These are phyloP conservation scores for Ogataea trehaloabstinens DNA, from an alignment of 805 yeast genomes.

Conservation along the genomic window DNA sequence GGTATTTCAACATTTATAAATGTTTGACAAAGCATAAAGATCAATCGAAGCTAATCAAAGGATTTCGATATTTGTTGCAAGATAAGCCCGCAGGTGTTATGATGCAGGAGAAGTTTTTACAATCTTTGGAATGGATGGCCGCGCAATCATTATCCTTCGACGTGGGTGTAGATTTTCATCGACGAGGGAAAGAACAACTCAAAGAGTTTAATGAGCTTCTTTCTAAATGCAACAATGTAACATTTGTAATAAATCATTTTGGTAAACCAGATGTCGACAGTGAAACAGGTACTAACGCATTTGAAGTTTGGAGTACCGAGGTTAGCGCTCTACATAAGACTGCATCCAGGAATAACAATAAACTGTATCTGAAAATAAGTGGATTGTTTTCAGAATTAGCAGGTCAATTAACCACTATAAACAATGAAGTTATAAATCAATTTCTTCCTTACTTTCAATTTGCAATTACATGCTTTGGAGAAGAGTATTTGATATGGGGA, in stretches of 20 bases:
- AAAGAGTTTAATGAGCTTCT: constrained; percentile 35
- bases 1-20: constrained; percentile 16
- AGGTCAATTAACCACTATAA: not conserved
- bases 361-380: constrained; percentile 10
- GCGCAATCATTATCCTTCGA: constrained; percentile 35
- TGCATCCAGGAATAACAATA: constrained; percentile 3
- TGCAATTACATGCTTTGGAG: constrained; percentile 47
- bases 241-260: constrained; percentile 40
- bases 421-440: constrained; percentile 12
- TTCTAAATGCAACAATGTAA: constrained; percentile 26
- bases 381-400: constrained; percentile 14
- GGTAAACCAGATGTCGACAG: constrained; percentile 37
- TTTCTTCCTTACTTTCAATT: constrained; percentile 35
- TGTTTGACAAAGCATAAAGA: constrained; percentile 7
- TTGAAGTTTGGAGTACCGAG: constrained; percentile 22
- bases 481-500: constrained; percentile 4
- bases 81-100: constrained; percentile 40
- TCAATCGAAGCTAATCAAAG: constrained; percentile 28
- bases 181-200: constrained; percentile 39
- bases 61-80: constrained; percentile 43
- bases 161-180: constrained; percentile 40
- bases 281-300: constrained; percentile 4
- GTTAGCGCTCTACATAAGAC: constrained; percentile 20
- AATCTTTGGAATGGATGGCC: constrained; percentile 35
- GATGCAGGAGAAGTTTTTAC: constrained; percentile 28